Conservation (phyloP, 495 filamentous ascomycete genomes). For the Penicillium verhagenii region DNA sequence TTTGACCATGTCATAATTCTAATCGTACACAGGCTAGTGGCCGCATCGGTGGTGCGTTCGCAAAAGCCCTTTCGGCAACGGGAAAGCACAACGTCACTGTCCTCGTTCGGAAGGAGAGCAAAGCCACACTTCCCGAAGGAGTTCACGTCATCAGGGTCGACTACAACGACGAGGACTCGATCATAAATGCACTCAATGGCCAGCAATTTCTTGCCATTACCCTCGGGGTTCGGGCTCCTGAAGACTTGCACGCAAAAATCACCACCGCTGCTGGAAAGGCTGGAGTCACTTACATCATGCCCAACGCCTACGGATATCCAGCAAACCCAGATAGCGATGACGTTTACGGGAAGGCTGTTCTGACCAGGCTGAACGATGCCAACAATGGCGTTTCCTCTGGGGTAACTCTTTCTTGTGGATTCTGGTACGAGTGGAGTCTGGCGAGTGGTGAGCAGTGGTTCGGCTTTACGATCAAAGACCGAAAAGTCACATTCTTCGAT, state of each 20-base stretch:
- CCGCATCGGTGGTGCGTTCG: conserved; percentile 53
- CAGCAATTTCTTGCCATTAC: conserved; percentile 62
- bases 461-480: conserved; percentile 47
- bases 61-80: conserved; percentile 45
- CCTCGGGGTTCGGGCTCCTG: conserved; percentile 39
- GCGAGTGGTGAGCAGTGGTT: conserved; percentile 29
- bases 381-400: conserved; percentile 45
- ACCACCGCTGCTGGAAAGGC: conserved; percentile 61
- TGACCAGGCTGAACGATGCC: conserved; percentile 26
- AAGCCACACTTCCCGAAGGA: conserved; percentile 39
- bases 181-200: conserved; percentile 47
- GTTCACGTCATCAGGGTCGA: conserved; percentile 42
- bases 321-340: conserved; percentile 25
- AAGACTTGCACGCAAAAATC: conserved; percentile 46
- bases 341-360: neutral
- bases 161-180: conserved; percentile 45
- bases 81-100: conserved; percentile 54
- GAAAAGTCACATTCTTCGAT: conserved; percentile 46
- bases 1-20: neutral
- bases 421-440: conserved; percentile 57
- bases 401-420: conserved; percentile 45
- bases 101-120: conserved; percentile 48
- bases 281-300: conserved; percentile 59
- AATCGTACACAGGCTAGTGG: conserved; percentile 53
- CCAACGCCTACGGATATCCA: conserved; percentile 56